Evolutionary conservation across 768 basidiomycete species (phyloP).

Genomic region (Mycena vulgaris): DNA sequence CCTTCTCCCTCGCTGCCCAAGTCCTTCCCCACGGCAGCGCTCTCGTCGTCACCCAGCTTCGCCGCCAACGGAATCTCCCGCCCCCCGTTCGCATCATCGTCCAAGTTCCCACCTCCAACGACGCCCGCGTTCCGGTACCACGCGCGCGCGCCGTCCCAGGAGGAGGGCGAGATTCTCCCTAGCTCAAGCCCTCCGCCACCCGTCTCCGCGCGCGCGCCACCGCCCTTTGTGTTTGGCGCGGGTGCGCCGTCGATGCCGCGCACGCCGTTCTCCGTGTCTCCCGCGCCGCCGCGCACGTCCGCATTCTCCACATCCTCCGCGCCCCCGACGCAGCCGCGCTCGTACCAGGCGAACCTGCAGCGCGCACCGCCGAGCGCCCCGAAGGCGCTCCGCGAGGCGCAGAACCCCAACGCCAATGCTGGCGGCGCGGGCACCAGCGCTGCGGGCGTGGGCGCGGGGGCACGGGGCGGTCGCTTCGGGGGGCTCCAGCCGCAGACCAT

Average conservation of each 20-base stretch:
- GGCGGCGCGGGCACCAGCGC: neutral
- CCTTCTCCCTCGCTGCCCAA: neutral
- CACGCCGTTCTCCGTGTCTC: no score
- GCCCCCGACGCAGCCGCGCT: slow-evolving; percentile 38
- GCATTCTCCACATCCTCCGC: neutral
- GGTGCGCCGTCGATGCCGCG: no score
- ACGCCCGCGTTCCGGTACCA: neutral
- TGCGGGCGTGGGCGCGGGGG: neutral
- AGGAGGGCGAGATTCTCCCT: slow-evolving; percentile 33
- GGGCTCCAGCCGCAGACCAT: slow-evolving; percentile 22
- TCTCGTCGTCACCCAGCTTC: slow-evolving; percentile 2
- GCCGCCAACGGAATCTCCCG: neutral
- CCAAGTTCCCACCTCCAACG: neutral
- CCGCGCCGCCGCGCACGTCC: neutral
- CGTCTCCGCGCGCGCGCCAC: neutral
- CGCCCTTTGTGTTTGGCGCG: neutral
- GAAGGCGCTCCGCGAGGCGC: slow-evolving; percentile 38
- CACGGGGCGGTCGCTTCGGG: neutral
- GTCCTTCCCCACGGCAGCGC: neutral
- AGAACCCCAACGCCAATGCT: slow-evolving; percentile 1
- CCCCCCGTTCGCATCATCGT: neutral
- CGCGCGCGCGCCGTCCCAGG: slow-evolving; percentile 23
- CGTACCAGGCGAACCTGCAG: slow-evolving; percentile 19
- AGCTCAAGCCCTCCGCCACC: neutral
- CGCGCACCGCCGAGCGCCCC: slow-evolving; percentile 37